phyloP scores from a whole-genome alignment of 441 rosid species.

The Adansonia gregorii region DNA sequence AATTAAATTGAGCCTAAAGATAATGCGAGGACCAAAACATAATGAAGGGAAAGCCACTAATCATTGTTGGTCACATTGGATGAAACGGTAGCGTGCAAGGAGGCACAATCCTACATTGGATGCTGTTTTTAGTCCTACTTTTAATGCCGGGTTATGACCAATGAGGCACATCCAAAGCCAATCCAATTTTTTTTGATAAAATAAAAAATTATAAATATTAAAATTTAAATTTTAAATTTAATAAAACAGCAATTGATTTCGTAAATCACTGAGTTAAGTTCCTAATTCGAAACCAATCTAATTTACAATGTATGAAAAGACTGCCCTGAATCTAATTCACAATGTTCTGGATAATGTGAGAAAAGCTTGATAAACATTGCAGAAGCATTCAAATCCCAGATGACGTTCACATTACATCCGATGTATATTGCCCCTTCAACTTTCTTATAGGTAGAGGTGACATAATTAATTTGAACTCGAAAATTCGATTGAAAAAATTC shows the following conservation, averaged over 20 bases:
- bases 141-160: not conserved
- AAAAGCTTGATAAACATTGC: not conserved
- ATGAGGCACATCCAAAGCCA: not conserved
- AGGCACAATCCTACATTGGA: conserved; percentile 13
- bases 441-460: too few relatives aligned
- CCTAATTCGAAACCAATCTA: too few relatives aligned
- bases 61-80: conserved; percentile 22
- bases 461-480: too few relatives aligned
- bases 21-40: conserved; percentile 25
- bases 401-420: too few relatives aligned
- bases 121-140: conserved; percentile 6
- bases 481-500: too few relatives aligned
- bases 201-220: too few relatives aligned
- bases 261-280: too few relatives aligned
- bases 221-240: too few relatives aligned
- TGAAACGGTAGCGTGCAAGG: conserved; percentile 17
- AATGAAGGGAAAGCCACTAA: conserved; percentile 25
- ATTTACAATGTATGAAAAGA: too few relatives aligned
- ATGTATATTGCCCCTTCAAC: not conserved
- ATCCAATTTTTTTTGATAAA: conserved; percentile 11
- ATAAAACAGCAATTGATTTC: too few relatives aligned
- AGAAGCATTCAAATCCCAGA: not conserved
- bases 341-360: too few relatives aligned
- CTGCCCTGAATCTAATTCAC: too few relatives aligned
- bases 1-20: not conserved